phyloP scores from a whole-genome alignment of 805 yeast genomes.

The Cyberlindnera subsufficiens region DNA sequence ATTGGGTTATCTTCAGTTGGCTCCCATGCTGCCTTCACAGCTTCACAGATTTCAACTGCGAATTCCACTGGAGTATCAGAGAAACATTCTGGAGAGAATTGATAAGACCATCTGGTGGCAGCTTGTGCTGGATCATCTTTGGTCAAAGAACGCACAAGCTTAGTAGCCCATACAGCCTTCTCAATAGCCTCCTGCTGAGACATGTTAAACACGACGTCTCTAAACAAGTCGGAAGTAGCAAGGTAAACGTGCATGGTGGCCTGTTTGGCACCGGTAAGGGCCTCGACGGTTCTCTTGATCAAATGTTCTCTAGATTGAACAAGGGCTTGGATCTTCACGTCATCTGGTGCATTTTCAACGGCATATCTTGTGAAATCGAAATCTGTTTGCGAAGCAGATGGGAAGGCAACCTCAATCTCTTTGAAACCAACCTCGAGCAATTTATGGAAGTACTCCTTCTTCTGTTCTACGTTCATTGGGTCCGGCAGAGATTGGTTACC shows the following conservation, averaged over 20 bases:
- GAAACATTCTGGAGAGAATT: slow-evolving; percentile 76
- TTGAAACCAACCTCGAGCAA: slow-evolving; percentile 69
- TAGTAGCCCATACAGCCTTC: slow-evolving; percentile 67
- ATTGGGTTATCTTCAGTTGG: slow-evolving; percentile 72
- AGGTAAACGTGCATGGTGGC: slow-evolving; percentile 70
- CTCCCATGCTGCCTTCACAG: slow-evolving; percentile 74
- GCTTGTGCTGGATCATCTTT: slow-evolving; percentile 65
- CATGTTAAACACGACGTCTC: slow-evolving; percentile 74
- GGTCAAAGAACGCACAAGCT: slow-evolving; percentile 60
- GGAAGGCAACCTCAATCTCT: slow-evolving; percentile 77
- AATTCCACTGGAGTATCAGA: slow-evolving; percentile 70
- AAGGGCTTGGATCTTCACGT: slow-evolving; percentile 66
- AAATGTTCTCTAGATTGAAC: slow-evolving; percentile 75
- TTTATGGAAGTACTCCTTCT: slow-evolving; percentile 70
- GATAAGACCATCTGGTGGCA: slow-evolving; percentile 64
- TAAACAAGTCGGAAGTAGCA: slow-evolving; percentile 70
- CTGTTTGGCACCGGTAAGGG: slow-evolving; percentile 64
- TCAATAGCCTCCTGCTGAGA: slow-evolving; percentile 59
- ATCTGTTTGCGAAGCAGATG: slow-evolving; percentile 78
- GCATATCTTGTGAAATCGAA: slow-evolving; percentile 79
- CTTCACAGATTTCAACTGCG: slow-evolving; percentile 73
- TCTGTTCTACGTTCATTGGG: slow-evolving; percentile 73
- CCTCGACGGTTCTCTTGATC: slow-evolving; percentile 67
- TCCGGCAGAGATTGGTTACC: slow-evolving; percentile 81
- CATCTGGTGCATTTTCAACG: slow-evolving; percentile 72